phyloP scores from a whole-genome alignment of 345 rosid genomes.

The Brassica incana region DNA sequence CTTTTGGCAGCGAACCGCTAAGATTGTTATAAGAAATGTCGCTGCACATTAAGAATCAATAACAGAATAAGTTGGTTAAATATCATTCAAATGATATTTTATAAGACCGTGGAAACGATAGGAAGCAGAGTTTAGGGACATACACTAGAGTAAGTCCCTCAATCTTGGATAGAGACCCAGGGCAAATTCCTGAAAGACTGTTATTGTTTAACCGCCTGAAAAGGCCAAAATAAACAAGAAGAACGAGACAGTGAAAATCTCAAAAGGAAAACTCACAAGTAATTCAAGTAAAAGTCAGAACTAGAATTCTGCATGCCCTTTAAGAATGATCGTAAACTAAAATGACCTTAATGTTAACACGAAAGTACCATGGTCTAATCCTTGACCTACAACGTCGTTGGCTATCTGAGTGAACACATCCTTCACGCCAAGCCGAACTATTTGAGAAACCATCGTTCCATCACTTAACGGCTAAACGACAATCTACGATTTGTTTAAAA shows the following conservation, averaged over 20 bases:
- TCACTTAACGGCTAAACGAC: too few species aligned
- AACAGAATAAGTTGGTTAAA: neutral
- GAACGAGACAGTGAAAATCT: conserved; percentile 9
- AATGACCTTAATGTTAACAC: too few species aligned
- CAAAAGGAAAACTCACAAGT: conserved; percentile 56
- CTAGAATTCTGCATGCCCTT: too few species aligned
- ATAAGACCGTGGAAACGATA: neutral
- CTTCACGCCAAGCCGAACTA: too few species aligned
- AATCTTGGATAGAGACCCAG: conserved; percentile 74
- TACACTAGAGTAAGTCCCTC: conserved; percentile 91
- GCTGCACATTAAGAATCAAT: conserved; percentile 44
- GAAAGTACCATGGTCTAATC: too few species aligned
- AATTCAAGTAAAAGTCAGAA: conserved; percentile 48
- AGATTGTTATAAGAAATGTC: conserved; percentile 94
- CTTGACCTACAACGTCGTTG: too few species aligned
- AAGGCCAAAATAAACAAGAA: neutral
- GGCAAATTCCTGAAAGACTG: conserved; percentile 79
- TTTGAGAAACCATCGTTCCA: too few species aligned
- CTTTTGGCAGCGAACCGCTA: conserved; percentile 88
- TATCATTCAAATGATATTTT: too few species aligned
- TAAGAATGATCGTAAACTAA: too few species aligned
- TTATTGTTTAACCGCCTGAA: conserved; percentile 95
- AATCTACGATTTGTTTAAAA: too few species aligned
- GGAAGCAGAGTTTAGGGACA: conserved; percentile 29
- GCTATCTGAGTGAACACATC: too few species aligned